Evolutionary conservation across 495 filamentous ascomycete species (phyloP).

Genomic region (Penicilliopsis zonata): DNA sequence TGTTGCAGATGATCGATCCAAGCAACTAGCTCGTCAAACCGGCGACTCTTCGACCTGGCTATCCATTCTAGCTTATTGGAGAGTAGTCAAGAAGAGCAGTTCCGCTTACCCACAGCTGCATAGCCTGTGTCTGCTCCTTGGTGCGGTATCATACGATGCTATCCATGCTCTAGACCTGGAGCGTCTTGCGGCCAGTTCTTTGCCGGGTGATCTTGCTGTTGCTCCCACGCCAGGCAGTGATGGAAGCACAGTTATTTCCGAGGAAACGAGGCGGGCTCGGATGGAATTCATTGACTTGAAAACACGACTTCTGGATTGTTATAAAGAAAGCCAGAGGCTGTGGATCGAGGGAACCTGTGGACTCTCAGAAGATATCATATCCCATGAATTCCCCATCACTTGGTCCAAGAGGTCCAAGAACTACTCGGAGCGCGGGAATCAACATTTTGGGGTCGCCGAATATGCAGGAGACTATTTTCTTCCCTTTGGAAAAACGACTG

Average conservation of each 20-base stretch:
- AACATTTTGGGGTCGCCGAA: slow-evolving; percentile 20
- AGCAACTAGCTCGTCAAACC: slow-evolving; percentile 17
- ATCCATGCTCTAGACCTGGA: slow-evolving; percentile 35
- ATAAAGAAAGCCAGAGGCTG: slow-evolving; percentile 27
- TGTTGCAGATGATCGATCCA: slow-evolving; percentile 31
- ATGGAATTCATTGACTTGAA: slow-evolving; percentile 31
- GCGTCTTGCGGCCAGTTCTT: slow-evolving; percentile 23
- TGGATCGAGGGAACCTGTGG: slow-evolving; percentile 33
- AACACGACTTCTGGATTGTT: slow-evolving; percentile 25
- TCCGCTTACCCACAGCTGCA: slow-evolving; percentile 23
- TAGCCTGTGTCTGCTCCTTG: slow-evolving; percentile 32
- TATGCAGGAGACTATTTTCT: slow-evolving; percentile 32
- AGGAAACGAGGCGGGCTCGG: slow-evolving; percentile 22
- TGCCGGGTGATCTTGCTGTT: slow-evolving; percentile 28
- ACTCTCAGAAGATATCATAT: slow-evolving; percentile 31
- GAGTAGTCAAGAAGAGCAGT: slow-evolving; percentile 28
- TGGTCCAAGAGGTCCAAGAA: slow-evolving; percentile 30
- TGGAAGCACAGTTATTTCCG: slow-evolving; percentile 16
- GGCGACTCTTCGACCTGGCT: slow-evolving; percentile 34
- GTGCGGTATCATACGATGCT: slow-evolving; percentile 33
- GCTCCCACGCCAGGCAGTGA: slow-evolving; percentile 28
- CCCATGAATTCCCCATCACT: slow-evolving; percentile 30
- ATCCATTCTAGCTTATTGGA: slow-evolving; percentile 37
- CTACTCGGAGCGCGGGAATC: slow-evolving; percentile 24
- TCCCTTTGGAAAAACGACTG: slow-evolving; percentile 27